Conservation (phyloP, 768 basidiomycete genomes). For the Lactarius pseudohatsudake region DNA sequence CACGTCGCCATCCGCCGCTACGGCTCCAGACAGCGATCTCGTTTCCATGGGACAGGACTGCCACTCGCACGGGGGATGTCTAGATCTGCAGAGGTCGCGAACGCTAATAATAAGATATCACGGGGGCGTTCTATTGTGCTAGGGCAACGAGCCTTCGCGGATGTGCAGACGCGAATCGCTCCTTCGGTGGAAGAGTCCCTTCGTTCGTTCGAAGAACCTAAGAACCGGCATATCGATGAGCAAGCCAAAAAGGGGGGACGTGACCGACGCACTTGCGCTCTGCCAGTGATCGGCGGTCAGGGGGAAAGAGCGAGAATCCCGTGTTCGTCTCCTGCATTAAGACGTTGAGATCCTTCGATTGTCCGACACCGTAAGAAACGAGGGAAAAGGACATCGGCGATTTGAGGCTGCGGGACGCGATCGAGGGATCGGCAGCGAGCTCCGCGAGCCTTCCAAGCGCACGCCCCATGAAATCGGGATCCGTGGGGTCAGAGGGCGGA, state of each 20-base stretch:
- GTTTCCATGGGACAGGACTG: not conserved
- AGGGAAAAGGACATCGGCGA: slow-evolving; percentile 70
- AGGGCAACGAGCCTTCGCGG: not conserved
- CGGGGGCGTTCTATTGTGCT: not conserved
- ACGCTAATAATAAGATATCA: not conserved
- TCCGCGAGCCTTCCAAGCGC: slow-evolving; percentile 57
- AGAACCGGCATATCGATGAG: not conserved
- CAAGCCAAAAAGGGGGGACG: not conserved
- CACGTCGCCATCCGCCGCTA: not conserved
- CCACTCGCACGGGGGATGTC: not conserved
- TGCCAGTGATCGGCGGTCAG: slow-evolving; percentile 51
- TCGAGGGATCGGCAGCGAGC: slow-evolving; percentile 45
- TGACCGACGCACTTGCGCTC: slow-evolving; percentile 52
- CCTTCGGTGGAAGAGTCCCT: slow-evolving; percentile 55
- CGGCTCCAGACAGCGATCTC: not conserved
- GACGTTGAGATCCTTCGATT: slow-evolving; percentile 48
- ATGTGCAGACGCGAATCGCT: not conserved
- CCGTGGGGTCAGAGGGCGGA: slow-evolving; percentile 46
- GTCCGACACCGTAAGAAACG: slow-evolving; percentile 52
- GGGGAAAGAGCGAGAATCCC: slow-evolving; percentile 57
- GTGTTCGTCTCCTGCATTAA: slow-evolving; percentile 46
- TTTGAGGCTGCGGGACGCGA: slow-evolving; percentile 52
- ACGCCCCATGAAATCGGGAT: slow-evolving; percentile 50
- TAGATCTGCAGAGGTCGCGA: slow-evolving; percentile 24
- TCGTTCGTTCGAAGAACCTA: slow-evolving; percentile 59